Conservation (phyloP, 108 stramenopile genomes). For the Cyclotella choctawhatcheeana region DNA sequence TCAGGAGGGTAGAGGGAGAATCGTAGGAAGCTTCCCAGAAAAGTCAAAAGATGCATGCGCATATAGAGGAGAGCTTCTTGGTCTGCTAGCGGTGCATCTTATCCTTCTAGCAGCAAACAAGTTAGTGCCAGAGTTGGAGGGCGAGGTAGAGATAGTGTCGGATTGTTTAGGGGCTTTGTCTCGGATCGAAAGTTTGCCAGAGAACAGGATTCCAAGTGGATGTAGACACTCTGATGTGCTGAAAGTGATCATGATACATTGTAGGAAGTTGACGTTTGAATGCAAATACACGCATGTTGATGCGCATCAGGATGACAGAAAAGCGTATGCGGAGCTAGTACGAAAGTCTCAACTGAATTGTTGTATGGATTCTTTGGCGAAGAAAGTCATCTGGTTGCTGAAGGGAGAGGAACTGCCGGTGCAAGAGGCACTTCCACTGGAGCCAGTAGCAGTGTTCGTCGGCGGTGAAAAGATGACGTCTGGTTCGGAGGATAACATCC, state of each 20-base stretch:
- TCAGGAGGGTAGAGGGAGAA: not conserved
- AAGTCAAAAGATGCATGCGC: not conserved
- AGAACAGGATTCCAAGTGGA: conserved; percentile 4
- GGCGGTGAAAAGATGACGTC: conserved; percentile 21
- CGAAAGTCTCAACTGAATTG: conserved; percentile 18
- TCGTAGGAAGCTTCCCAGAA: conserved; percentile 18
- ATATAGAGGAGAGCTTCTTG: conserved; percentile 29
- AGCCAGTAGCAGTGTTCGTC: conserved; percentile 13
- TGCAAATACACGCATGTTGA: conserved; percentile 7
- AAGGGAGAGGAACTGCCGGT: not conserved
- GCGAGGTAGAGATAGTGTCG: not conserved
- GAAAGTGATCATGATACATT: conserved; percentile 18
- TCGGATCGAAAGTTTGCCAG: not conserved
- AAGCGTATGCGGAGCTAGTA: not conserved
- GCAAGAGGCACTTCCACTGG: conserved; percentile 22
- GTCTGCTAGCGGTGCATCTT: not conserved
- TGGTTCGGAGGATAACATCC: not conserved
- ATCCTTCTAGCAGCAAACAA: not conserved
- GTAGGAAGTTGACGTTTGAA: conserved; percentile 9
- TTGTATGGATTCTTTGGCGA: not conserved
- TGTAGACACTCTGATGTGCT: conserved; percentile 21
- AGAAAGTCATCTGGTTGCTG: not conserved
- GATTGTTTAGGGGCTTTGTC: conserved; percentile 27
- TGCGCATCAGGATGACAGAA: conserved; percentile 27
- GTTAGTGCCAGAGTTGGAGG: not conserved